Evolutionary conservation across 352 stramenopile genomes (phyloP), one percentile per base, ranked within the genome.

Genomic region (Globisporangium uncinulatum): DNA sequence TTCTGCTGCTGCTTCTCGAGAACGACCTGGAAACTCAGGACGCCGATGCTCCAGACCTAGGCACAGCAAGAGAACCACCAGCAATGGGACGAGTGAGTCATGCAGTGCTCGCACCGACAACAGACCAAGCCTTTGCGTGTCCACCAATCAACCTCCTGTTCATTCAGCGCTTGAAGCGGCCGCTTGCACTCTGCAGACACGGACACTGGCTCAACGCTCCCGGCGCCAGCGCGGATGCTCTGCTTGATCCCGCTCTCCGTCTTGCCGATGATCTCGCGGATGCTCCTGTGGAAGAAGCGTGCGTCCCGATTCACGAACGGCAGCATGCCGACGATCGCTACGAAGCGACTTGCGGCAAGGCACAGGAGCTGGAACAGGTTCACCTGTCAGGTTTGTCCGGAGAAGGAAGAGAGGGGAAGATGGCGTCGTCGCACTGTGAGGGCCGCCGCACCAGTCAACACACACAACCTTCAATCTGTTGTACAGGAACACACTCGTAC

Each of bases 281-380:
- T 57, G 32, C 56, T 67, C 14, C 60, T 37, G 36, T 69, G 54
- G 41, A 89, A 78, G 55, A 87, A 88, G 2, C 50, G 44, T 62
- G 64, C 73, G 29, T 63, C 57, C 41, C 37, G 48, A 36, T 77
- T 83, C 17, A 76, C 68, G 34, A 83, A 81, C 4, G 77, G 77
- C 37, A 87, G 57, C 67, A 82, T 83, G 31, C 81, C 58, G 21
- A 81, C 53, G 37, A 90, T 62, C 47, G 79, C 44, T 4, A 63
- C 57, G 53, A 90, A 88, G 17, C 79, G 76, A 8, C 80, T 57
- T 1, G 75, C 77, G 32, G 70, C 59, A 17, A 88, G 59, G 11
- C 72, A 50, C 6, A 80, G 32, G 58, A 86, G 72, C 57, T 90
- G 79, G 47, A 82, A 90, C 7, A 86, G 10, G 37, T 90, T 90